Evolutionary conservation across 208 protist species (phyloP).

Genomic region (Acanthamoeba royreba): DNA sequence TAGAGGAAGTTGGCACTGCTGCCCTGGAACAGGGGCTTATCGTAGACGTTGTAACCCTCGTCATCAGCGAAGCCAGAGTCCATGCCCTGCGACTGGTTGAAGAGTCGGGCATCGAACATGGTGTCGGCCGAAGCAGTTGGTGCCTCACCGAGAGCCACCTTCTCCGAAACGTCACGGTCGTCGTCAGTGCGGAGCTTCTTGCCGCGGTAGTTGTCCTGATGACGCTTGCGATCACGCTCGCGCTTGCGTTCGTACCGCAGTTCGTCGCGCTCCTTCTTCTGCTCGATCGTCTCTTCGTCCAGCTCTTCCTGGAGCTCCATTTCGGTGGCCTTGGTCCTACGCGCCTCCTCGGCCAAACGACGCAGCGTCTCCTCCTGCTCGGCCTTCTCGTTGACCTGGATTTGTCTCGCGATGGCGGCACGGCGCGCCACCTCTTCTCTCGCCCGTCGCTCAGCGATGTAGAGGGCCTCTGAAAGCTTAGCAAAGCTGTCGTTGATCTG

Average conservation of each 20-base stretch:
- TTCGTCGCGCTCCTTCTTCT: conserved; percentile 71
- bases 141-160: conserved; percentile 83
- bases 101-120: conserved; percentile 86
- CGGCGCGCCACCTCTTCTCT: conserved; percentile 80
- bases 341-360: conserved; percentile 70
- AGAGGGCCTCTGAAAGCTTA: conserved; percentile 85
- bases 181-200: conserved; percentile 54
- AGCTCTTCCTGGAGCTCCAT: not conserved
- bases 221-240: conserved; percentile 79
- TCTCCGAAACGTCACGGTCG: conserved; percentile 86
- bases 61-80: conserved; percentile 79
- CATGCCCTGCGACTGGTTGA: conserved; percentile 80
- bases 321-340: conserved; percentile 28
- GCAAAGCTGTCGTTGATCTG: conserved; percentile 87
- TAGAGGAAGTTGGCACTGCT: conserved; percentile 67
- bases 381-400: conserved; percentile 81
- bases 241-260: conserved; percentile 76
- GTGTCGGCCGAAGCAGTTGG: conserved; percentile 63
- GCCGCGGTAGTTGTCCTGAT: conserved; percentile 54
- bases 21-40: conserved; percentile 80
- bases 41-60: conserved; percentile 86
- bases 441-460: conserved; percentile 84
- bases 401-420: conserved; percentile 66
- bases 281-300: not conserved
- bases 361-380: conserved; percentile 80